Conservation (phyloP, 495 filamentous ascomycete species). For the Massariosphaeria phaeospora region DNA sequence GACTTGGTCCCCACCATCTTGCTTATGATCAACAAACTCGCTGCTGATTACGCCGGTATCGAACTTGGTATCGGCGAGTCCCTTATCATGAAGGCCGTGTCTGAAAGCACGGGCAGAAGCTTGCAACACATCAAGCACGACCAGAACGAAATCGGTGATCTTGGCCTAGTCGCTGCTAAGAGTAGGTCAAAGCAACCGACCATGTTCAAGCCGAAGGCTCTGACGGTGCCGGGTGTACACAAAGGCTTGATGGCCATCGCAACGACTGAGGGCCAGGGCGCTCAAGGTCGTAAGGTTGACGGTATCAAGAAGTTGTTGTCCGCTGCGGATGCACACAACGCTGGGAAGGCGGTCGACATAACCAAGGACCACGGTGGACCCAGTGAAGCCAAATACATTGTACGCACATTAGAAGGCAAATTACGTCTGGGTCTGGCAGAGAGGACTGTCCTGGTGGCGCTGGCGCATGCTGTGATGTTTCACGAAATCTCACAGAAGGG, state of each 20-base stretch:
- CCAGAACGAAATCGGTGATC: slow-evolving; percentile 91
- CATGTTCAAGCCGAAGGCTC: slow-evolving; percentile 92
- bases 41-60: slow-evolving; percentile 91
- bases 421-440: slow-evolving; percentile 86
- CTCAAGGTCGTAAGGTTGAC: slow-evolving; percentile 85
- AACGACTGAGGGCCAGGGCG: slow-evolving; percentile 76
- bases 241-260: slow-evolving; percentile 86
- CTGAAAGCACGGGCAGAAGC: slow-evolving; percentile 86
- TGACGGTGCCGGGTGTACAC: slow-evolving; percentile 82
- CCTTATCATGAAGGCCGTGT: slow-evolving; percentile 96
- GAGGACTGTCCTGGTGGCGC: slow-evolving; percentile 78
- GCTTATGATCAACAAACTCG: slow-evolving; percentile 96
- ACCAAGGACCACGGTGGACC: slow-evolving; percentile 87
- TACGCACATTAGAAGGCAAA: slow-evolving; percentile 92
- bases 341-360: slow-evolving; percentile 77
- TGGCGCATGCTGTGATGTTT: slow-evolving; percentile 80
- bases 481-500: slow-evolving; percentile 69
- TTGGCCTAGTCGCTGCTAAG: slow-evolving; percentile 91
- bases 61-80: slow-evolving; percentile 97
- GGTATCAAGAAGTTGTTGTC: slow-evolving; percentile 92
- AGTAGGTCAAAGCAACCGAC: slow-evolving; percentile 89
- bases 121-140: slow-evolving; percentile 83
- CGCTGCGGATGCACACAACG: slow-evolving; percentile 65
- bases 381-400: slow-evolving; percentile 89
- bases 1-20: slow-evolving; percentile 83